These are phyloP conservation scores for Terfezia boudieri DNA, from an alignment of 495 filamentous ascomycete species.

Conservation along the genomic window DNA sequence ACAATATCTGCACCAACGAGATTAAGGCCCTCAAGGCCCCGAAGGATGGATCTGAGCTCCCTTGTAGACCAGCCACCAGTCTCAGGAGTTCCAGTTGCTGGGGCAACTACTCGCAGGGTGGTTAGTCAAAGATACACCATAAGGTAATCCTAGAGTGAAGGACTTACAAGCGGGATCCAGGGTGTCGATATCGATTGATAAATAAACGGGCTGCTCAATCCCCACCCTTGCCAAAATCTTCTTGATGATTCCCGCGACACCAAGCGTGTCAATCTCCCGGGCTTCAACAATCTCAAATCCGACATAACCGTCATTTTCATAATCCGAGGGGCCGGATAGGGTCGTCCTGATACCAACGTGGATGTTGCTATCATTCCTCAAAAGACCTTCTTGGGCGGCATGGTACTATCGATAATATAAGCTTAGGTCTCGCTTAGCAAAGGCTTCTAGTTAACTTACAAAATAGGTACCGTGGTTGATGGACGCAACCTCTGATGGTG, in stretches of 20 bases:
- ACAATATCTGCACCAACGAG: conserved; percentile 62
- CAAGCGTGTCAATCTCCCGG: conserved; percentile 56
- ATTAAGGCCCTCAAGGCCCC: conserved; percentile 52
- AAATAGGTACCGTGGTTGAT: conserved; percentile 59
- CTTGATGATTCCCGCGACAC: conserved; percentile 46
- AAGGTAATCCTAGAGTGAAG: neutral
- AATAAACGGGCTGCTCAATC: conserved; percentile 48
- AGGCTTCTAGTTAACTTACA: conserved; percentile 17
- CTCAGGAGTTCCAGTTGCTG: conserved; percentile 70
- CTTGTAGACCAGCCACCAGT: conserved; percentile 73
- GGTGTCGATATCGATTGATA: conserved; percentile 76
- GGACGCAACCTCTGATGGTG: conserved; percentile 40
- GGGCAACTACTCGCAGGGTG: conserved; percentile 25
- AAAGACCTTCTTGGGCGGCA: conserved; percentile 43
- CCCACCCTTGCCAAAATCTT: conserved; percentile 55
- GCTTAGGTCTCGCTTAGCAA: conserved; percentile 27
- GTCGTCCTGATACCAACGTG: conserved; percentile 71
- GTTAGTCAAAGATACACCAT: conserved; percentile 14
- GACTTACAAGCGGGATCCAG: conserved; percentile 47
- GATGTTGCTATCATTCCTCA: conserved; percentile 63
- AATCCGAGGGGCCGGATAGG: conserved; percentile 45
- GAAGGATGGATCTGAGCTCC: conserved; percentile 49
- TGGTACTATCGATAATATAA: conserved; percentile 26
- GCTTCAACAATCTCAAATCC: conserved; percentile 69
- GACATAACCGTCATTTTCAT: conserved; percentile 63